Base-by-base conservation (phyloP, 768 basidiomycete genomes). In the Leccinum disarticulatum region DNA sequence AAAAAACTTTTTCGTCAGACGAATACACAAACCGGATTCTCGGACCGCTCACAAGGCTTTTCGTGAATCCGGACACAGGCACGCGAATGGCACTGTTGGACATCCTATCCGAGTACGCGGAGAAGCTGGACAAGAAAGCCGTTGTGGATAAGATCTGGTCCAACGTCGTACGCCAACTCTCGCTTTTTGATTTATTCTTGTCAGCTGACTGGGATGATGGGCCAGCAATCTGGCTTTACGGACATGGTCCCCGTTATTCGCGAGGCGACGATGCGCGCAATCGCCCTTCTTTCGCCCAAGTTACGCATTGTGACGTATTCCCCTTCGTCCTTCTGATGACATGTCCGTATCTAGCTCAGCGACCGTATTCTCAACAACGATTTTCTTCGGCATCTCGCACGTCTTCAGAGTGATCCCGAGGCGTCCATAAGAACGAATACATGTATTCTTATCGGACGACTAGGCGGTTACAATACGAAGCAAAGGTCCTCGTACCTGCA, bases 311-410 rank as follows among this genome's bases (percentile, higher is more conserved):
- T 8, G 2, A 22, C 33, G 27, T 54, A 25, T 1, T 3, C 47
- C 52, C 35, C 3, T 27, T 14, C 5, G 15, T 3, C 4, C 33
- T 60, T 61, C 47, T 61, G 48, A 46, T 63, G 38, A 56, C 51
- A 22, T 25, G 36, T 22, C 10, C 41, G 6, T 4, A 13, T 31
- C 2, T 61, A 97, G 94, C 80, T 99, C 54, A 90, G 79, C 53
- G 95, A 97, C 64, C 88, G 96, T 2, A 84, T 98, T 41, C 80
- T 98, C 38, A 99, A 99, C 75, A 99, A 98, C 66, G 97, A 99
- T 61, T 85, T 99, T 19, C 83, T 99, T 11, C 88, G 96, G 2
- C 83, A 91, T 61, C 83, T 99, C 25, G 96, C 96, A 2, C 93
- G 92, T 68, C 88, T 92, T 76, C 97, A 99, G 76, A 86, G 82